Evolutionary conservation across 306 rosid species (phyloP).

Genomic region (Betula pendula): DNA sequence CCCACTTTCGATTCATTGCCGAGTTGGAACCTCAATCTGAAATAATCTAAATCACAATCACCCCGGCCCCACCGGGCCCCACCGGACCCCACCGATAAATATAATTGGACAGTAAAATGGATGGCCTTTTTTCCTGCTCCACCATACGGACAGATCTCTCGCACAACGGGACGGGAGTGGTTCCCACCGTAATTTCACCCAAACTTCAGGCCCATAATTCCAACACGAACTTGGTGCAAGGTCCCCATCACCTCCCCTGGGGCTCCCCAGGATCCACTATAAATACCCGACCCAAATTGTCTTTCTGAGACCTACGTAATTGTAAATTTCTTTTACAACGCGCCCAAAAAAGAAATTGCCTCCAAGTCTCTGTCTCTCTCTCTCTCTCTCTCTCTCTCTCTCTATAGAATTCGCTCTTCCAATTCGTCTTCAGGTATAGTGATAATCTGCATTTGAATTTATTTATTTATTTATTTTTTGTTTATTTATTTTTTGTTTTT

Average conservation of each 20-base stretch:
- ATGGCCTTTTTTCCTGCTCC: not conserved
- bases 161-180: not conserved
- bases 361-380: constrained; percentile 9
- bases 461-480: not conserved
- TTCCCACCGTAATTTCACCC: not conserved
- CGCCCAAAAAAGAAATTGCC: not conserved
- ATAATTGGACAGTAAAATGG: too few relatives aligned
- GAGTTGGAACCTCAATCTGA: constrained; percentile 37
- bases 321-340: too few relatives aligned
- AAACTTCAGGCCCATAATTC: not conserved
- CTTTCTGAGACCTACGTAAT: not conserved
- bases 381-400: constrained; percentile 14
- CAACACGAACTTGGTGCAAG: constrained; percentile 6
- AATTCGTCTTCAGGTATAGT: constrained; percentile 35
- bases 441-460: constrained; percentile 28
- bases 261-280: constrained; percentile 30
- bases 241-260: constrained; percentile 31
- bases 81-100: not conserved
- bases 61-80: not conserved
- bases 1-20: constrained; percentile 62
- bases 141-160: not conserved
- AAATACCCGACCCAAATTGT: constrained; percentile 9
- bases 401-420: constrained; percentile 5
- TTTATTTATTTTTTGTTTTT: not conserved
- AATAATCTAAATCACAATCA: not conserved